phyloP scores from a whole-genome alignment of 805 yeast genomes.

The Citeromyces nyonsensis region DNA sequence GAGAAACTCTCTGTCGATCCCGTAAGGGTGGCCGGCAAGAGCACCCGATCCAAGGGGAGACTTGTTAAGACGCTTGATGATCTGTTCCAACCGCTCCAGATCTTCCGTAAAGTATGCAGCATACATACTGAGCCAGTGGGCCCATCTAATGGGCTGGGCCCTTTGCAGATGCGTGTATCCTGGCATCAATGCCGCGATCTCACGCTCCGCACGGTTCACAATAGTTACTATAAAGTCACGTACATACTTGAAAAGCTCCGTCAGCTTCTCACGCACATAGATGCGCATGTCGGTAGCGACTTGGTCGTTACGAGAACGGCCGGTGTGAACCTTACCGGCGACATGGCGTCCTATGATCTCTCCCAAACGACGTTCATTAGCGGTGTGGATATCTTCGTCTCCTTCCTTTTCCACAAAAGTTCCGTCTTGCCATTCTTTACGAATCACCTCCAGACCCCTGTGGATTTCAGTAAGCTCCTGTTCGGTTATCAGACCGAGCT shows the following conservation, averaged over 20 bases:
- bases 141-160: constrained; percentile 99
- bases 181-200: constrained; percentile 91
- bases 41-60: constrained; percentile 97
- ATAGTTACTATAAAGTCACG: constrained; percentile 53
- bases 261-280: constrained; percentile 69
- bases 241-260: constrained; percentile 38
- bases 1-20: constrained; percentile 87
- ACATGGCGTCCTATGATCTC: constrained; percentile 88
- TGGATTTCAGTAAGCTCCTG: constrained; percentile 75
- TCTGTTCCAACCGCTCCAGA: constrained; percentile 67
- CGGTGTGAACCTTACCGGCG: constrained; percentile 98
- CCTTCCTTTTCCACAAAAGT: constrained; percentile 65
- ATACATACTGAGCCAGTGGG: constrained; percentile 91
- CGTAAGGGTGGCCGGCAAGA: constrained; percentile 97
- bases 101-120: constrained; percentile 93
- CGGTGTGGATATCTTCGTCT: constrained; percentile 98
- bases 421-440: constrained; percentile 67
- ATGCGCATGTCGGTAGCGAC: constrained; percentile 98
- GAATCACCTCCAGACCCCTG: constrained; percentile 57
- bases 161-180: constrained; percentile 98
- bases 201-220: constrained; percentile 62
- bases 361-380: constrained; percentile 94
- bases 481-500: constrained; percentile 56
- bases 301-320: constrained; percentile 96
- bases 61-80: constrained; percentile 68